Evolutionary conservation across 108 stramenopile species (phyloP).

Genomic region (Fistulifera solaris): DNA sequence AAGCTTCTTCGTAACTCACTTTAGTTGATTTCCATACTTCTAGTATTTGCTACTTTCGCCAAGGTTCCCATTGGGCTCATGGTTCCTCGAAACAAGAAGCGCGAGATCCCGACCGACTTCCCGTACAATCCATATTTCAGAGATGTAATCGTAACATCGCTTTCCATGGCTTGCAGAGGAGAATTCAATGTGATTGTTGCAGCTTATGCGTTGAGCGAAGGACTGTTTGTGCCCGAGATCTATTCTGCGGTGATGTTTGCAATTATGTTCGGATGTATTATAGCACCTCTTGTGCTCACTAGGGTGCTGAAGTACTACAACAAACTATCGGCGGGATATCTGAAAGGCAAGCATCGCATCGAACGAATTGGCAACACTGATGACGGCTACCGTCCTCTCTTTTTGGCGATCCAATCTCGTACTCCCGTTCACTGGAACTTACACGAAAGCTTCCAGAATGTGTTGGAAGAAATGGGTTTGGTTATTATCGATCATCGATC

Average conservation of each 20-base stretch:
- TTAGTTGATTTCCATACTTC: too few species aligned
- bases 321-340: constrained; percentile 11
- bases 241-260: constrained; percentile 36
- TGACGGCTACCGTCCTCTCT: constrained; percentile 24
- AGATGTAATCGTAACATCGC: constrained; percentile 23
- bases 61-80: constrained; percentile 3
- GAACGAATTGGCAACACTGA: constrained; percentile 11
- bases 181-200: constrained; percentile 45
- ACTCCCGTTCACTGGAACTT: constrained; percentile 21
- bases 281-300: constrained; percentile 24
- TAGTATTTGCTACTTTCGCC: constrained; percentile 11
- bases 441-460: constrained; percentile 23
- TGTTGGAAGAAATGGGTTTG: constrained; percentile 22
- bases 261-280: constrained; percentile 23
- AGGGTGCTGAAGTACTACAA: constrained; percentile 35
- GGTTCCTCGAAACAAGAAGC: too few species aligned
- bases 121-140: constrained; percentile 17
- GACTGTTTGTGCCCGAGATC: constrained; percentile 19
- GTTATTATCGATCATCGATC: constrained; percentile 32
- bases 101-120: constrained; percentile 7
- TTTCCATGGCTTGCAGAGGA: constrained; percentile 38
- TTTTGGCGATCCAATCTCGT: constrained; percentile 25
- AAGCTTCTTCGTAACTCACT: too few species aligned
- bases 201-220: constrained; percentile 34
- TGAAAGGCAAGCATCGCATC: constrained; percentile 16